A percentile compares a stretch with the other conserved stretches of the same genome.
phyloP scores from a whole-genome alignment of 2,329 filamentous ascomycete species.

The Phialophora chinensis region DNA sequence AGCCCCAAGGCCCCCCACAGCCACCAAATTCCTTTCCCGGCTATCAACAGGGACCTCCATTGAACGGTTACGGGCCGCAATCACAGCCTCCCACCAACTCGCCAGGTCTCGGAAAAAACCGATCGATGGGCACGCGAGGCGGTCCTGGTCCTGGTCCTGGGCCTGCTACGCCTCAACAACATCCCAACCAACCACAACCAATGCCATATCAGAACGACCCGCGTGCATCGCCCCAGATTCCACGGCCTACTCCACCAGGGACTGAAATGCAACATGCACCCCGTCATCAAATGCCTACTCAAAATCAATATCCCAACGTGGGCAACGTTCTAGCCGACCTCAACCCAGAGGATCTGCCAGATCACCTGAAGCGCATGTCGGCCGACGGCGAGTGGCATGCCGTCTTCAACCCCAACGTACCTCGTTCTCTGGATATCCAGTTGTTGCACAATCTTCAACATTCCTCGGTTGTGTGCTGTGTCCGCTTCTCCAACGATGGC shows the following conservation, averaged over 20 bases:
- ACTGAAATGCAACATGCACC: constrained; percentile 37
- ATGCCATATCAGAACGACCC: constrained; percentile 75
- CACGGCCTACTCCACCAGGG: constrained; percentile 74
- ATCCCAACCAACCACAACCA: constrained; percentile 67
- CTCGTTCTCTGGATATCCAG: constrained; percentile 88
- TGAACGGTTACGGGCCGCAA: constrained; percentile 79
- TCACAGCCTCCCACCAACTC: constrained; percentile 84
- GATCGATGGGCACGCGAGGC: constrained; percentile 61
- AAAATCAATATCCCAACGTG: constrained; percentile 61
- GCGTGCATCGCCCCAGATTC: constrained; percentile 82
- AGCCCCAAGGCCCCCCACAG: constrained; percentile 66
- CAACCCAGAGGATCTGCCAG: constrained; percentile 82
- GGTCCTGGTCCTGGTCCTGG: constrained; percentile 55
- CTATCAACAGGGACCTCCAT: constrained; percentile 67
- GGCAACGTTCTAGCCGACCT: constrained; percentile 81
- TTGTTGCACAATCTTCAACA: constrained; percentile 91
- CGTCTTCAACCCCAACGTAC: constrained; percentile 92
- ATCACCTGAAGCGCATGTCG: constrained; percentile 85
- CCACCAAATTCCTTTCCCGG: constrained; percentile 75
- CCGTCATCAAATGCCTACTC: constrained; percentile 49
- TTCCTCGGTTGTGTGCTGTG: constrained; percentile 97
- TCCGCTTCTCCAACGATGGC: constrained; percentile 93
- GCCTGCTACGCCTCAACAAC: constrained; percentile 90
- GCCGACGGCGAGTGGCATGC: constrained; percentile 82
- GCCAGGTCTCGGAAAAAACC: constrained; percentile 79